Evolutionary conservation across 768 basidiomycete genomes (phyloP), one percentile per base, ranked within the genome.

Genomic region (Termitomyces sp.): DNA sequence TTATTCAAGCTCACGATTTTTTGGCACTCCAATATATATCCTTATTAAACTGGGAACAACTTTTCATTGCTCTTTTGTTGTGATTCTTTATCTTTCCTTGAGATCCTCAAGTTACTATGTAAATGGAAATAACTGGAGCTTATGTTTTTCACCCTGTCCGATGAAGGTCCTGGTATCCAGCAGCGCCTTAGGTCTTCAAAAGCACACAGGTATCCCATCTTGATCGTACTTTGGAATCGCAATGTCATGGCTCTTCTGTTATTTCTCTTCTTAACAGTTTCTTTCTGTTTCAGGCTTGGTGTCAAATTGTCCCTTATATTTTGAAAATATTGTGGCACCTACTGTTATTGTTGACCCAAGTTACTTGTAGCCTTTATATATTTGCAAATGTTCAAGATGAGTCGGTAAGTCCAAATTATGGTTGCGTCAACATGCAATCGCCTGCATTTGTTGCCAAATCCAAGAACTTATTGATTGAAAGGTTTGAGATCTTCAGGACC

Each of bases 1-100:
- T 8, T 33, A 45, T 12, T 42, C 38, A 42, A 26, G 13, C 7
- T 52, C 33, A 9, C 6, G 26, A 46, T 53, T 26, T 45, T 56
- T 46, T 30, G 57, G 32, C 40, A 52, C 26, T 64, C 46, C 56
- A 58, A 60, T 58, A 51, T 61, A 50, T 58, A 55, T 61, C 59
- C 46, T 54, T 58, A 53, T 60, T 46, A 58, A 28, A 49, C 18
- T 28, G 42, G 60, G 45, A 59, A 44, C 28, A 22, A n/a, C 26
- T 56, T 45, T 59, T 30, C 35, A 30, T 51, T 52, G 13, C 43
- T 28, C 16, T 52, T 35, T 46, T 33, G 33, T 13, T 44, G 48
- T 44, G 26, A 44, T 30, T 30, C 42, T 14, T 22, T n/a, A 12
- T 47, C 26, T 45, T 30, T 22, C 4, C 12, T 32, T 35, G 13